These are phyloP conservation scores for Xylaria sp. DNA, from an alignment of 2,329 filamentous ascomycete genomes.

Conservation along the genomic window DNA sequence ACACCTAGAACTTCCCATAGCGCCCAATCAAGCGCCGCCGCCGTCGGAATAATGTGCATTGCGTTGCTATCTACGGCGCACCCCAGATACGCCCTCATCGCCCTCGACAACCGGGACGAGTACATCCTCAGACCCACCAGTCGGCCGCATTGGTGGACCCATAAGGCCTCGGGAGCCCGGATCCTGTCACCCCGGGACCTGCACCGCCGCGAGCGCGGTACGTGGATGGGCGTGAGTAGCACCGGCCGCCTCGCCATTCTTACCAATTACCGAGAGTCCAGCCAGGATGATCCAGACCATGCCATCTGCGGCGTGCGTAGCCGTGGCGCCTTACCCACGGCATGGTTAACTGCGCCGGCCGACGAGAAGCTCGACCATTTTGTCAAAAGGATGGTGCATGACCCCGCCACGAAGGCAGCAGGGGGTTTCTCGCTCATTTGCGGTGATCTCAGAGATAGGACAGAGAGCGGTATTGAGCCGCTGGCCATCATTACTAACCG, in stretches of 20 bases:
- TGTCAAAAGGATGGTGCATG: constrained; percentile 63
- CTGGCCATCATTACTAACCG: constrained; percentile 73
- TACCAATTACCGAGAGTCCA: constrained; percentile 73
- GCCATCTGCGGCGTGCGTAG: constrained; percentile 67
- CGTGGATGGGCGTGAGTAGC: constrained; percentile 73
- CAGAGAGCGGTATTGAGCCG: constrained; percentile 55
- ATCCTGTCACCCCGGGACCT: constrained; percentile 72
- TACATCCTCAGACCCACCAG: constrained; percentile 73
- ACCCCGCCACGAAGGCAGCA: constrained; percentile 67
- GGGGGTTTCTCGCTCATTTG: constrained; percentile 76
- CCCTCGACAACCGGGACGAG: constrained; percentile 83
- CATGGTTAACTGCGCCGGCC: constrained; percentile 66
- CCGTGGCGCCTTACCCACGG: constrained; percentile 72
- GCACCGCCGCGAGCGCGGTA: constrained; percentile 70
- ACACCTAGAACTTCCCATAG: neutral
- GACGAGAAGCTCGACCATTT: constrained; percentile 62
- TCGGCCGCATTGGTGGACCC: constrained; percentile 72
- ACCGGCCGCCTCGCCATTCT: constrained; percentile 71
- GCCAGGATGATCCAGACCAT: constrained; percentile 60
- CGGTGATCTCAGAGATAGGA: constrained; percentile 62
- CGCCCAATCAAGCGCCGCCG: neutral
- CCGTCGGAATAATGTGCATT: constrained; percentile 73
- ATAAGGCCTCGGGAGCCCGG: constrained; percentile 54
- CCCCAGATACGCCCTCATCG: constrained; percentile 78
- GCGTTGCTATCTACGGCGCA: constrained; percentile 80